These are phyloP conservation scores for Populus simonii DNA, from an alignment of 345 rosid genomes.

Conservation along the genomic window DNA sequence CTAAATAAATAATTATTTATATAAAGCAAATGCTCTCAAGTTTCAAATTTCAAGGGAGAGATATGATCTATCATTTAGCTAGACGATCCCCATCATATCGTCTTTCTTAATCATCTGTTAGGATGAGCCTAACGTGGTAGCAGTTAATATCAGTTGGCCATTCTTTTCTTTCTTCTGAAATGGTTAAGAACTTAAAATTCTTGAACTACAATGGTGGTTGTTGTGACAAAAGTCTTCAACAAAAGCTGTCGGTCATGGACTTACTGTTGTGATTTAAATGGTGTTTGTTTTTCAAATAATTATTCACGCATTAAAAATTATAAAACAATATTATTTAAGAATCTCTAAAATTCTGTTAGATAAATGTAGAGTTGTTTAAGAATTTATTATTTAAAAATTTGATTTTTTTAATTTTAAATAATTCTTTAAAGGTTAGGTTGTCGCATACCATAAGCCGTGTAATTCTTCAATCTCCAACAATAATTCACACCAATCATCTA, in stretches of 20 bases:
- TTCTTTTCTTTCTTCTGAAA: neutral
- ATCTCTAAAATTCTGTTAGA: fast-evolving
- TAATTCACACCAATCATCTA: too few relatives aligned
- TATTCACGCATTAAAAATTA: too few relatives aligned
- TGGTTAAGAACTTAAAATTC: too few relatives aligned
- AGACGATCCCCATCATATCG: neutral
- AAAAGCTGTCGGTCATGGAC: neutral
- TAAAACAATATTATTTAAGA: too few relatives aligned
- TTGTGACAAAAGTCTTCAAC: neutral
- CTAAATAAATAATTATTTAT: neutral
- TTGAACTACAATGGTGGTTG: neutral
- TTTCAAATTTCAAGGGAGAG: neutral
- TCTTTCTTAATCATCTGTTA: neutral
- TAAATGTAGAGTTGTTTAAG: too few relatives aligned
- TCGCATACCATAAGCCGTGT: fast-evolving
- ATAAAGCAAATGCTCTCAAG: neutral
- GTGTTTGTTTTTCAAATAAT: too few relatives aligned
- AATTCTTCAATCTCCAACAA: too few relatives aligned
- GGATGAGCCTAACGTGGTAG: neutral
- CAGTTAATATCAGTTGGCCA: neutral
- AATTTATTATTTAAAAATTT: too few relatives aligned
- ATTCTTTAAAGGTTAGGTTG: too few relatives aligned
- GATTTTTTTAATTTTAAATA: too few relatives aligned
- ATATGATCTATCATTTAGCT: neutral
- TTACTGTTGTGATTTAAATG: neutral